phyloP scores from a whole-genome alignment of 495 filamentous ascomycete species.

The Tuber indicum region DNA sequence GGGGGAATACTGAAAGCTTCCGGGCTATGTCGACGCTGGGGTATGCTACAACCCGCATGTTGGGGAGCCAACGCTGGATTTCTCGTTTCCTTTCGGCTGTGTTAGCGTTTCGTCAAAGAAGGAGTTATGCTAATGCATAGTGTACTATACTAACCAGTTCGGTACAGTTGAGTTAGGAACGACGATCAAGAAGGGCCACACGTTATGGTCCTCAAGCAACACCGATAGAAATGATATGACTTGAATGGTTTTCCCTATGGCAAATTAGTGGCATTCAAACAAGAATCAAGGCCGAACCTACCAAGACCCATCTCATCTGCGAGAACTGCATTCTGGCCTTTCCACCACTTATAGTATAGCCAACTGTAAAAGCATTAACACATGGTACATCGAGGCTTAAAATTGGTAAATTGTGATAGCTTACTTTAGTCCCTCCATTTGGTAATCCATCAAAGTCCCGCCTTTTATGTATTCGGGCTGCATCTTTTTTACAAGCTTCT shows the following conservation, averaged over 20 bases:
- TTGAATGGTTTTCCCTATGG: slow-evolving; percentile 84
- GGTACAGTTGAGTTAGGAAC: slow-evolving; percentile 91
- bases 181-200: slow-evolving; percentile 89
- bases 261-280: slow-evolving; percentile 1
- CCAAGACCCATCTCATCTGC: slow-evolving; percentile 97
- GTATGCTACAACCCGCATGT: slow-evolving; percentile 80
- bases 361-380: slow-evolving; percentile 47
- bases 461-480: slow-evolving; percentile 70
- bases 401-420: not conserved
- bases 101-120: slow-evolving; percentile 2
- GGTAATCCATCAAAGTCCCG: slow-evolving; percentile 86
- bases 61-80: slow-evolving; percentile 87
- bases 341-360: slow-evolving; percentile 87
- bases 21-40: slow-evolving; percentile 69
- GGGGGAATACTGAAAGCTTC: slow-evolving; percentile 51
- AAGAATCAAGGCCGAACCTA: slow-evolving; percentile 1
- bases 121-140: not conserved
- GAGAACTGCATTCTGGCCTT: slow-evolving; percentile 78
- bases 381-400: slow-evolving; percentile 1
- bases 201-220: slow-evolving; percentile 68
- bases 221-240: slow-evolving; percentile 75
- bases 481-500: slow-evolving; percentile 56
- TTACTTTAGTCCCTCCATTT: slow-evolving; percentile 77
- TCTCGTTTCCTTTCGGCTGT: slow-evolving; percentile 56
- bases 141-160: slow-evolving; percentile 59